Base-by-base conservation (phyloP, 139 green algal species). In the Asterochloris erici region DNA sequence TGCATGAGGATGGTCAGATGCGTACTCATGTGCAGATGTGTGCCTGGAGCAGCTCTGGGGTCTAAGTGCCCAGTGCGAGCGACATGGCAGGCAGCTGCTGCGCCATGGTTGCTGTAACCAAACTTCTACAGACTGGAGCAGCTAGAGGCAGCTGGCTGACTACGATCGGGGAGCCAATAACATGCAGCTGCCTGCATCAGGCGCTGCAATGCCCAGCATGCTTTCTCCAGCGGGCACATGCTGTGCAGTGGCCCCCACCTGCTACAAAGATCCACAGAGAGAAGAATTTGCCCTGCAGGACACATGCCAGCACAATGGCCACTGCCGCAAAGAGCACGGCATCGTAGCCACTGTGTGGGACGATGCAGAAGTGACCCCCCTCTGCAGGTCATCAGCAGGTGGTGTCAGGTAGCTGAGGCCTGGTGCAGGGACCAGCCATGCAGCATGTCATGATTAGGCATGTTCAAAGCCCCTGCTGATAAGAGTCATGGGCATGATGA, bases 281-380 rank as follows among this genome's bases (percentile, higher is more conserved):
- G 1, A 84, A 86, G 27, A 92, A 83, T 66, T 89, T 89, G 27
- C 89, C 89, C 73, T 85, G 86, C 1, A 90, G 78, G 16, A 86
- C 19, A 47, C 60, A 82, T 11, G 86, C 80, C 23, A 74, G 69
- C 13, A 92, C 61, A 4, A 93, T 74, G 6, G 86, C 86, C 14
- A 93, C 29, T 0, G 69, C 71, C 0, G 80, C 88, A 63, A 93
- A 93, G 0, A 93, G 78, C 12, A 93, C 83, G 1, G 85, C 87
- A 73, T 87, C 84, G 10, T 79, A 78, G 21, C 79, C 75, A 10
- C 62, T 79, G 11, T 84, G 68, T 9, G 84, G 84, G 16, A 87
- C 81, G 27, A 70, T 76, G 63, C 84, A 90, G 70, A 73, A 90
- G 73, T 90, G 87, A 77, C 79, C 89, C 15, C 68, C n/a, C 11